phyloP scores from a whole-genome alignment of 148 eudicot species.

The Rhododendron ovatum region DNA sequence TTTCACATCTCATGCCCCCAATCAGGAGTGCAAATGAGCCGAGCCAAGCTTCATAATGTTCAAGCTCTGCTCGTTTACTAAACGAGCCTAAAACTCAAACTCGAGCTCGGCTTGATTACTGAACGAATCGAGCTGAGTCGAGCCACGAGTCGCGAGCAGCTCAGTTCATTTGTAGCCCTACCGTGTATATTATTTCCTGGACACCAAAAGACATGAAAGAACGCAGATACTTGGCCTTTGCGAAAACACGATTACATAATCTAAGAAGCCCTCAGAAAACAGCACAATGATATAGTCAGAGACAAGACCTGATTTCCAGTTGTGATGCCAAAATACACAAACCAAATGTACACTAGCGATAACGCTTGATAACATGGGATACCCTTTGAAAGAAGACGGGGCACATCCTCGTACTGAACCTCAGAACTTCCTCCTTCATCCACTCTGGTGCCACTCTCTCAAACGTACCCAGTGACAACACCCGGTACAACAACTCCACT shows the following conservation, averaged over 20 bases:
- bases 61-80: too few relatives aligned
- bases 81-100: too few relatives aligned
- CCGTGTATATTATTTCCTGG: too few relatives aligned
- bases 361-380: conserved; percentile 39
- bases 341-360: neutral
- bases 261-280: neutral
- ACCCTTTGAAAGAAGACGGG: conserved; percentile 65
- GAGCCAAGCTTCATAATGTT: too few relatives aligned
- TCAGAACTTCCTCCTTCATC: conserved; percentile 62
- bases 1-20: too few relatives aligned
- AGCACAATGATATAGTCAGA: neutral
- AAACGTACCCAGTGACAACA: conserved; percentile 59
- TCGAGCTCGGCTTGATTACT: too few relatives aligned
- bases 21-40: too few relatives aligned
- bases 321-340: neutral
- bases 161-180: neutral
- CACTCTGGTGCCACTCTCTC: conserved; percentile 72
- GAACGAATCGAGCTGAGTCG: too few relatives aligned
- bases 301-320: neutral
- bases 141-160: neutral
- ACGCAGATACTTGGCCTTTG: neutral
- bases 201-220: neutral
- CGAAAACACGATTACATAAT: neutral
- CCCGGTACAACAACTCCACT: conserved; percentile 43
- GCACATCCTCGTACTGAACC: conserved; percentile 54